Evolutionary conservation across 345 rosid species (phyloP).

Genomic region (Orychophragmus violaceus): DNA sequence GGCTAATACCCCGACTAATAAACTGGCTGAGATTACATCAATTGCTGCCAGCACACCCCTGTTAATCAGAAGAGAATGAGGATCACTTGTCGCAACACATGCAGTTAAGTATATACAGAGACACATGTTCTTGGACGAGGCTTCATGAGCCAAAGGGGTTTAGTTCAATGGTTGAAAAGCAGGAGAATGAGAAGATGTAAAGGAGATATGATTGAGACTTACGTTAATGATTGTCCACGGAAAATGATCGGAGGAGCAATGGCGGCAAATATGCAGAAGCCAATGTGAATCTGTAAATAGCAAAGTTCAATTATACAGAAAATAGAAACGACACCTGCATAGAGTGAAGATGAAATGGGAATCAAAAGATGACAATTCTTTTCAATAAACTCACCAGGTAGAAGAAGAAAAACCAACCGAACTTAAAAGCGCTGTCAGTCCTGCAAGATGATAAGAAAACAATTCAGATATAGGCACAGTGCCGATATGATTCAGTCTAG

Average conservation of each 20-base stretch:
- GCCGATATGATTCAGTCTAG: neutral
- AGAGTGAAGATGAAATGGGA: neutral
- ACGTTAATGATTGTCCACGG: slow-evolving; percentile 93
- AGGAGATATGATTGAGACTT: slow-evolving; percentile 33
- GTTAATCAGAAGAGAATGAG: slow-evolving; percentile 12
- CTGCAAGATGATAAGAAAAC: slow-evolving; percentile 44
- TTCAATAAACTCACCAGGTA: slow-evolving; percentile 65
- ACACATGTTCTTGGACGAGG: neutral
- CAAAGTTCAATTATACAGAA: neutral
- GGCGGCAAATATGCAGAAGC: slow-evolving; percentile 93
- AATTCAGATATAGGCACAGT: neutral
- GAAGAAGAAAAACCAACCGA: slow-evolving; percentile 91
- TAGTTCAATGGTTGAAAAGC: neutral
- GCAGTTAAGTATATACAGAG: neutral
- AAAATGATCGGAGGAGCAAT: slow-evolving; percentile 96
- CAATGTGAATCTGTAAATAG: slow-evolving; percentile 69
- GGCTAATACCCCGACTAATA: slow-evolving; percentile 75
- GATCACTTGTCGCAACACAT: neutral
- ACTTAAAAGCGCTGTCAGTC: slow-evolving; percentile 95
- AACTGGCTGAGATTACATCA: slow-evolving; percentile 64
- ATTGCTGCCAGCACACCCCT: slow-evolving; percentile 95
- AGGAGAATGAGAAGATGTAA: neutral
- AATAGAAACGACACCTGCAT: neutral
- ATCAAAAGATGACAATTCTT: neutral
- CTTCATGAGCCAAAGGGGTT: neutral